A percentile compares a stretch with the other conserved stretches of the same genome.
Evolutionary conservation across 1,284 basidiomycete genomes (phyloP).

Genomic region (Meripilus lineatus): DNA sequence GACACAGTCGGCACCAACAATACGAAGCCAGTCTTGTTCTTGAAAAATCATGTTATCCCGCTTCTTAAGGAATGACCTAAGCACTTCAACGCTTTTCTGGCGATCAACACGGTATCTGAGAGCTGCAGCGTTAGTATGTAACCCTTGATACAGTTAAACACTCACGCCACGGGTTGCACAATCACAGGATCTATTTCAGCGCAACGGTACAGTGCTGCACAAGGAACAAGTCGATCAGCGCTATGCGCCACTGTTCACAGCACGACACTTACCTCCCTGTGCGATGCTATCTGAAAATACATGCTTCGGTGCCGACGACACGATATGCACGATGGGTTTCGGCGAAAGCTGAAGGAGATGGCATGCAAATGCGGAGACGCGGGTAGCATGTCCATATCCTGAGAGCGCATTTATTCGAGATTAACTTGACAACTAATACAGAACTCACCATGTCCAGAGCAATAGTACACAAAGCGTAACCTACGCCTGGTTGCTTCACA

Average conservation of each 20-base stretch:
- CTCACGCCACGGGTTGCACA: constrained; percentile 68
- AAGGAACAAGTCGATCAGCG: no score
- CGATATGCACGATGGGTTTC: constrained; percentile 47
- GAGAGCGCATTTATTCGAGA: constrained; percentile 5
- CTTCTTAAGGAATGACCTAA: constrained; percentile 51
- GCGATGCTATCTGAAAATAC: constrained; percentile 60
- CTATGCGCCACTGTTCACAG: no score
- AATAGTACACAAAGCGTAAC: constrained; percentile 55
- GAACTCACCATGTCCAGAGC: constrained; percentile 61
- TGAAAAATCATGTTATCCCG: constrained; percentile 51
- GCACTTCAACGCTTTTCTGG: constrained; percentile 57
- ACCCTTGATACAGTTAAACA: no score
- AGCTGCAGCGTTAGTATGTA: not conserved
- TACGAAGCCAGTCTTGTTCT: constrained; percentile 55
- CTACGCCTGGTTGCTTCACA: constrained; percentile 1
- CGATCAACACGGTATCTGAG: constrained; percentile 70
- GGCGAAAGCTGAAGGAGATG: constrained; percentile 44
- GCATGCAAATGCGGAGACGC: constrained; percentile 63
- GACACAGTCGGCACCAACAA: constrained; percentile 52
- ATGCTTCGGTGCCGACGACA: constrained; percentile 63
- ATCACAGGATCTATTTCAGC: constrained; percentile 71
- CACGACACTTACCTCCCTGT: constrained; percentile 32
- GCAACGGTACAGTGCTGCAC: constrained; percentile 51
- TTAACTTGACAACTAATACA: not conserved
- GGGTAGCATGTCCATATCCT: constrained; percentile 73